A percentile compares a stretch with the other conserved stretches of the same genome.
Evolutionary conservation across 768 basidiomycete species (phyloP).

Genomic region (Crepidotus variabilis): DNA sequence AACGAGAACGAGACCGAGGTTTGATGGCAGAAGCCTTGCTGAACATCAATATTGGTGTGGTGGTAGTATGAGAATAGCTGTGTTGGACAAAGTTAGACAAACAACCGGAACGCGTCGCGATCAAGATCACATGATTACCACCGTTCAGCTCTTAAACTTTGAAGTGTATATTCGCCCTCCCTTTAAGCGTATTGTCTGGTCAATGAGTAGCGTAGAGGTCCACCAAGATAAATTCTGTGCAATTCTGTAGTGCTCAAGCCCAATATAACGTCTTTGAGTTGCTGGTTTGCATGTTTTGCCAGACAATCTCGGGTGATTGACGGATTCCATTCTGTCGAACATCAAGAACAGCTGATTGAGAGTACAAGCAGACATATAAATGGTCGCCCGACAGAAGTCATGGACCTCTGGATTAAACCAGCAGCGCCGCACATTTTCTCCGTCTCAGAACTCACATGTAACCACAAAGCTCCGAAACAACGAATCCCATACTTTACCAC

Average conservation of each 20-base stretch:
- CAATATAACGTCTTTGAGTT: neutral
- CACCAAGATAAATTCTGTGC: neutral
- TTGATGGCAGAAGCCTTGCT: neutral
- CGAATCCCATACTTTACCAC: neutral
- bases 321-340: neutral
- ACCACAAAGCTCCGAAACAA: neutral
- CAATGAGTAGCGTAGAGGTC: neutral
- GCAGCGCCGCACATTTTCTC: neutral
- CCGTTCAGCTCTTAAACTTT: neutral
- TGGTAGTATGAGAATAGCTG: neutral
- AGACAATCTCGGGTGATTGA: neutral
- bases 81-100: neutral
- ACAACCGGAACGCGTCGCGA: neutral
- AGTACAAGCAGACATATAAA: neutral
- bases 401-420: neutral
- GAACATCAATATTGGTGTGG: neutral
- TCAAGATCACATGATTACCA: neutral
- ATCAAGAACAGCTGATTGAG: neutral
- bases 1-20: constrained; percentile 6
- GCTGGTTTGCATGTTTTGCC: neutral
- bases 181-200: neutral
- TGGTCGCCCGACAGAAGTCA: neutral
- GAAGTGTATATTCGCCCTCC: neutral
- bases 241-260: neutral
- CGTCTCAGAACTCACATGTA: neutral